phyloP scores from a whole-genome alignment of 768 basidiomycete genomes.

The Trametes meyenii region DNA sequence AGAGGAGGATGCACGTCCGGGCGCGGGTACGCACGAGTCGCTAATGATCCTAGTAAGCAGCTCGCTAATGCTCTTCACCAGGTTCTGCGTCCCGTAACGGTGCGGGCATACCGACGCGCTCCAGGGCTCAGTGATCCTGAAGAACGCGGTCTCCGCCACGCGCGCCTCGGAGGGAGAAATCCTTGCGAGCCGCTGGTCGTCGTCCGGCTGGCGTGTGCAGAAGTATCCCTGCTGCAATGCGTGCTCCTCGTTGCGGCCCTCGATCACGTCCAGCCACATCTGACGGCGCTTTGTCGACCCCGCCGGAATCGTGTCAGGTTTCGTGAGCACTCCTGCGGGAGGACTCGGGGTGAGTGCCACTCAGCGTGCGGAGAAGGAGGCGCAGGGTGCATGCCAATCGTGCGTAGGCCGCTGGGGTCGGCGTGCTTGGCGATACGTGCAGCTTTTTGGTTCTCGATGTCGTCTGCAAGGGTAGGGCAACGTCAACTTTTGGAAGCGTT shows the following conservation, averaged over 20 bases:
- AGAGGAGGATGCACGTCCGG: neutral
- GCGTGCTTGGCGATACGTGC: constrained; percentile 58
- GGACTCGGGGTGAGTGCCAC: neutral
- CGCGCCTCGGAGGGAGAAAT: constrained; percentile 45
- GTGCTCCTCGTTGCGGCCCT: constrained; percentile 44
- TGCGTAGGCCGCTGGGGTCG: constrained; percentile 64
- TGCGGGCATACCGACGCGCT: constrained; percentile 41
- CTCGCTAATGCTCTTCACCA: constrained; percentile 56
- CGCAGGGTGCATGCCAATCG: constrained; percentile 53
- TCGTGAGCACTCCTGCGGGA: constrained; percentile 53
- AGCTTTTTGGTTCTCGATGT: constrained; percentile 79
- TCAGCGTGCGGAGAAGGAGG: neutral
- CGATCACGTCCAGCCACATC: constrained; percentile 52
- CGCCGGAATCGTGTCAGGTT: constrained; percentile 50
- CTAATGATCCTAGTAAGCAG: constrained; percentile 44
- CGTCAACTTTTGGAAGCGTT: constrained; percentile 44
- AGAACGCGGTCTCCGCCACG: constrained; percentile 46
- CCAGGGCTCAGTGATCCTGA: constrained; percentile 57
- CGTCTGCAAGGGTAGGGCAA: constrained; percentile 47
- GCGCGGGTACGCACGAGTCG: constrained; percentile 12
- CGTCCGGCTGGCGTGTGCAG: constrained; percentile 68
- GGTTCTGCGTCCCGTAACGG: constrained; percentile 59
- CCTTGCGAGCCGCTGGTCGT: constrained; percentile 48
- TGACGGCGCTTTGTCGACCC: constrained; percentile 40
- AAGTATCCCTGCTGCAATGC: constrained; percentile 54